A percentile compares a stretch with the other conserved stretches of the same genome.
Conservation (phyloP, 2,329 filamentous ascomycete species). For the Cladosporium velox region DNA sequence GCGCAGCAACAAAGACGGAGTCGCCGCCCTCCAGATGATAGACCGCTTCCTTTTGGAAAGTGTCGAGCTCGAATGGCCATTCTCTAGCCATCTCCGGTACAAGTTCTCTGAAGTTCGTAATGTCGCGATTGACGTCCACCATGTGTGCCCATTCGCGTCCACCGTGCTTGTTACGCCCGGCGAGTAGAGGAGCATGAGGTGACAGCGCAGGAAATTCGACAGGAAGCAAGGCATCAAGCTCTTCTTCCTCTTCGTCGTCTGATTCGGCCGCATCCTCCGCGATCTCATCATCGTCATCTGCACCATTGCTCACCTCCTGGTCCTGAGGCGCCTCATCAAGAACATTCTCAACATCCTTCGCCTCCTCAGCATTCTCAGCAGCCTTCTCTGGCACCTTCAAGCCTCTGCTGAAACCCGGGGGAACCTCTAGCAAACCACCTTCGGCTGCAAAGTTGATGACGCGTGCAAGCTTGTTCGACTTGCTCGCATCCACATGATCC, state of each 20-base stretch:
- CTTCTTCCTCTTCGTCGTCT: slow-evolving; percentile 52
- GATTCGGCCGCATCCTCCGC: slow-evolving; percentile 37
- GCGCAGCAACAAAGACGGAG: slow-evolving; percentile 95
- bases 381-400: slow-evolving; percentile 68
- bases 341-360: slow-evolving; percentile 68
- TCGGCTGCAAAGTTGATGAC: slow-evolving; percentile 81
- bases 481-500: slow-evolving; percentile 19
- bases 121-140: slow-evolving; percentile 91
- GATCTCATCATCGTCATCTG: slow-evolving; percentile 39
- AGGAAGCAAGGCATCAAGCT: slow-evolving; percentile 83
- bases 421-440: slow-evolving; percentile 74
- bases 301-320: slow-evolving; percentile 36
- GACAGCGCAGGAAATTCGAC: slow-evolving; percentile 92
- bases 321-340: slow-evolving; percentile 54
- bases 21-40: slow-evolving; percentile 96
- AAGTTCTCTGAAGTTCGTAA: slow-evolving; percentile 89
- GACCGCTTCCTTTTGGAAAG: slow-evolving; percentile 97
- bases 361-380: slow-evolving; percentile 55
- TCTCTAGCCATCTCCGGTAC: slow-evolving; percentile 95
- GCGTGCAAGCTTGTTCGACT: slow-evolving; percentile 65
- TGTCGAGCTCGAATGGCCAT: slow-evolving; percentile 97
- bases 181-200: slow-evolving; percentile 73
- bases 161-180: slow-evolving; percentile 70
- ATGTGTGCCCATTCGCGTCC: slow-evolving; percentile 96
- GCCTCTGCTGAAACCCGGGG: slow-evolving; percentile 80